phyloP scores from a whole-genome alignment of 2,329 filamentous ascomycete species.

The Alternaria sp. region DNA sequence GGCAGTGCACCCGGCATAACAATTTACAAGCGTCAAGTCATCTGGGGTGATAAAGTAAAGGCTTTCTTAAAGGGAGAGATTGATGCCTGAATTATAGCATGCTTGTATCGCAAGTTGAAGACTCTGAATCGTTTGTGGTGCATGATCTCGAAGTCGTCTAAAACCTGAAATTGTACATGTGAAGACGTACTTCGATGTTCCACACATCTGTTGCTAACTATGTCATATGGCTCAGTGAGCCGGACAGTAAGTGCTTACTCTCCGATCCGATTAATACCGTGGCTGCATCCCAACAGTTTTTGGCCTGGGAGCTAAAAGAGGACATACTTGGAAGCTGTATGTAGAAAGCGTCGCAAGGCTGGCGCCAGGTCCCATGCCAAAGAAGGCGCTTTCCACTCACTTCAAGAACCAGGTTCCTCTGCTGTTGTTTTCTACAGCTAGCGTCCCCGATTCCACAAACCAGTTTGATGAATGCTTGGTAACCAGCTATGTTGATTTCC shows the following conservation, averaged over 20 bases:
- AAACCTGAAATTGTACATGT: conserved; percentile 1
- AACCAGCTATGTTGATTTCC: neutral
- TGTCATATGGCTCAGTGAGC: neutral
- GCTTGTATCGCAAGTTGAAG: neutral
- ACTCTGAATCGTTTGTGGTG: neutral
- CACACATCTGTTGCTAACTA: neutral
- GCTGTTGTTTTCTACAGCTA: neutral
- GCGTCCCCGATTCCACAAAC: neutral
- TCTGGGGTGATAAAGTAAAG: conserved; percentile 65
- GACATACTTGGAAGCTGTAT: neutral
- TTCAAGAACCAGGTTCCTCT: neutral
- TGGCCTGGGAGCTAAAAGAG: neutral
- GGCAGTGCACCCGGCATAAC: conserved; percentile 67
- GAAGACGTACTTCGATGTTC: neutral
- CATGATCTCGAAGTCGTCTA: neutral
- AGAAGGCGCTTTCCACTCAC: neutral
- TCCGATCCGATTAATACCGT: neutral
- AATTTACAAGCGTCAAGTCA: conserved; percentile 65
- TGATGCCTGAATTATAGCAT: conserved; percentile 12
- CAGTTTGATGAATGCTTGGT: neutral
- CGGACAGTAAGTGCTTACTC: neutral
- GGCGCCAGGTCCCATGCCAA: neutral
- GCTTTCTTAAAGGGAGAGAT: conserved; percentile 55
- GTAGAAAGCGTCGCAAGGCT: neutral
- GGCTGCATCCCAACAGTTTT: neutral